Base-by-base conservation (phyloP, 441 rosid species). In the Francoa sonchifolia region DNA sequence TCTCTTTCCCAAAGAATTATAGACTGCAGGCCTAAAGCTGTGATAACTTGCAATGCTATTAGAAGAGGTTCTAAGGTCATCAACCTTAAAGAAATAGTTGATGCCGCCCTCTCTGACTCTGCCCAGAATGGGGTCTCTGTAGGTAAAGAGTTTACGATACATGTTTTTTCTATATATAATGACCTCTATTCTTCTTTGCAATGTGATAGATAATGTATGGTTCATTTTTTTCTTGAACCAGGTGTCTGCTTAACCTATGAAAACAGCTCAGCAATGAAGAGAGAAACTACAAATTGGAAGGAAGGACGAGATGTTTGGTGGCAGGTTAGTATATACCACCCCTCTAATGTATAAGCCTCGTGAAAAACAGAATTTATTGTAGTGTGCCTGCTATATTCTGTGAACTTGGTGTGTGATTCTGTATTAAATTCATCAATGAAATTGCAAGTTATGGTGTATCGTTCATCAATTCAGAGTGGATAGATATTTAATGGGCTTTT, bases 21-120 rank as follows among this genome's bases (percentile, higher is more conserved):
- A 59, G 98, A 90, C 57, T 90, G 96, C 74, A 86, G 80, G 55
- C 85, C 96, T 21, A 90, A 82, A 67, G 74, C 39, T 57, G 69
- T 90, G 11, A 64, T 90, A 47, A 78, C 98, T 61, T 78, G 98
- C 61, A 90, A 82, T 76, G 95, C 96, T 50, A 96, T 90, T 42
- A 79, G 54, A 71, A 74, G 98, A 77, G 98, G 98, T 39, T 59
- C 95, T 30, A 90, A 90, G 83, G 54, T 62, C 53, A 78, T 90
- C 57, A 19, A 66, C 52, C 89, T 90, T 44, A 90, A 90, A 61
- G 93, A 80, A 63, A 90, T 90, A 48, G 98, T 90, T 60, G 96
- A 90, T 67, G 70, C 79, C 55, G 90, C 76, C 38, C 85, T 90
- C 59, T 45, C 32, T 51, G 62, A 67, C 44, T 79, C 93, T 12